These are phyloP conservation scores for Lasiodiplodia citricola DNA, from an alignment of 2,329 filamentous ascomycete genomes.

Conservation along the genomic window DNA sequence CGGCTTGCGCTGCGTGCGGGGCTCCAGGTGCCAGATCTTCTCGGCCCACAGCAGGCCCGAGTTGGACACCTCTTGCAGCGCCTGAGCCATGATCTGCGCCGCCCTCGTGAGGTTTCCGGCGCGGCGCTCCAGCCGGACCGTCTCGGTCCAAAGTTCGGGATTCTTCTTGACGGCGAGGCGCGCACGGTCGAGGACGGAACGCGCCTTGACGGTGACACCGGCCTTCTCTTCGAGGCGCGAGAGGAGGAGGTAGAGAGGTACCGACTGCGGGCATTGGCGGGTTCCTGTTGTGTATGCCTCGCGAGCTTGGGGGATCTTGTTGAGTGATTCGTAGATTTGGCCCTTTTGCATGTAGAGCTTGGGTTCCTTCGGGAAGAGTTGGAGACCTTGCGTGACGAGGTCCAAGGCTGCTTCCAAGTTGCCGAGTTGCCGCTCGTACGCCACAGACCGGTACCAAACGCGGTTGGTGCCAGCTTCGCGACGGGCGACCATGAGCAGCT, in stretches of 20 bases:
- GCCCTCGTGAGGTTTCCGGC: conserved; percentile 84
- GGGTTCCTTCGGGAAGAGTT: conserved; percentile 80
- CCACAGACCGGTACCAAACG: conserved; percentile 95
- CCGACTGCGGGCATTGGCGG: conserved; percentile 81
- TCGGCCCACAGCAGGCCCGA: conserved; percentile 91
- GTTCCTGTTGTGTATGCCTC: conserved; percentile 90
- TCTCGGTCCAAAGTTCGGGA: conserved; percentile 86
- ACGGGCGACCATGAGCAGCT: conserved; percentile 80
- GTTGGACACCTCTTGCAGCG: conserved; percentile 86
- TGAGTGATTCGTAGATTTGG: conserved; percentile 88
- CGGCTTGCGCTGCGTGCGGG: conserved; percentile 89
- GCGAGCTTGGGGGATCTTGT: conserved; percentile 80
- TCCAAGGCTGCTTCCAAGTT: conserved; percentile 82
- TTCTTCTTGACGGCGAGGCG: conserved; percentile 86
- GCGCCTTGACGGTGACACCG: conserved; percentile 86
- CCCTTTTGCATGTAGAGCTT: conserved; percentile 99
- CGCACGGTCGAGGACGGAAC: conserved; percentile 90
- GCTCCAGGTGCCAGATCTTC: conserved; percentile 92
- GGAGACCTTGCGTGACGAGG: conserved; percentile 83
- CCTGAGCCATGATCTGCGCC: conserved; percentile 90
- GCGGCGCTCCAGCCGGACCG: conserved; percentile 89
- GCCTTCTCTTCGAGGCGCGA: conserved; percentile 84
- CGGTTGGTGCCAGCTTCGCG: conserved; percentile 91
- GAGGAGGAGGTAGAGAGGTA: conserved; percentile 88
- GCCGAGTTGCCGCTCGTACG: conserved; percentile 85